A percentile compares a stretch with the other conserved stretches of the same genome.
phyloP scores from a whole-genome alignment of 2,329 filamentous ascomycete species.

The Rugonectria rugulosa region DNA sequence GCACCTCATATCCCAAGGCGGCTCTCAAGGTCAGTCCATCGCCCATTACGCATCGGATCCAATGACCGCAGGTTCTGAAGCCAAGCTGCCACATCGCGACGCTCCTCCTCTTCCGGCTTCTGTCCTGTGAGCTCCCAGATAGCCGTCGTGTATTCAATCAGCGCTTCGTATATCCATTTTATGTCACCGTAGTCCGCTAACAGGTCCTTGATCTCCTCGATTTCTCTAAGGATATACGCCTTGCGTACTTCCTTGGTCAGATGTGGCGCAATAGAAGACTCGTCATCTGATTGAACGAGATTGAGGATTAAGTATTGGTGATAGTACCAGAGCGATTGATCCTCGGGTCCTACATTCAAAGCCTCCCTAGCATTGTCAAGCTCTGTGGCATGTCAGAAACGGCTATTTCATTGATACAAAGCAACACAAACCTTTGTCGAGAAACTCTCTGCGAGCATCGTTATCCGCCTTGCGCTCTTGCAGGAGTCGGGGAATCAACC shows the following conservation, averaged over 20 bases:
- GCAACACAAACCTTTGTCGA: slow-evolving; percentile 69
- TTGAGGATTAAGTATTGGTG: slow-evolving; percentile 86
- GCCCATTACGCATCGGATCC: slow-evolving; percentile 76
- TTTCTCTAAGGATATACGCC: slow-evolving; percentile 72
- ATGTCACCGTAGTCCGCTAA: slow-evolving; percentile 64
- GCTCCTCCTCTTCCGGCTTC: slow-evolving; percentile 49
- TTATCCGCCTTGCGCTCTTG: slow-evolving; percentile 72
- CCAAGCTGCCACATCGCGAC: slow-evolving; percentile 62
- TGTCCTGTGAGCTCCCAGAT: slow-evolving; percentile 62
- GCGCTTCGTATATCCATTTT: slow-evolving; percentile 90
- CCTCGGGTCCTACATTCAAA: slow-evolving; percentile 88
- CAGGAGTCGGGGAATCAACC: slow-evolving; percentile 80
- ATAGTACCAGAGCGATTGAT: slow-evolving; percentile 97
- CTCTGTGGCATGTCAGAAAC: slow-evolving; percentile 57
- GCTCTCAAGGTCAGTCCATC: slow-evolving; percentile 76
- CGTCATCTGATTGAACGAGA: slow-evolving; percentile 58
- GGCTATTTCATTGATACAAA: not conserved
- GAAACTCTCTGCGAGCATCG: slow-evolving; percentile 68
- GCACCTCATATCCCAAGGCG: slow-evolving; percentile 36
- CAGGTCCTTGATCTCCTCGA: slow-evolving; percentile 75
- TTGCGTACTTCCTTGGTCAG: slow-evolving; percentile 68
- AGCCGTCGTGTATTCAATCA: slow-evolving; percentile 76
- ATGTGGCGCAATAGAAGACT: slow-evolving; percentile 68
- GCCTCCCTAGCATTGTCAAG: slow-evolving; percentile 78
- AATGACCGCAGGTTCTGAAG: slow-evolving; percentile 70